A percentile compares a stretch with the other conserved stretches of the same genome.
phyloP scores from a whole-genome alignment of 805 yeast genomes.

The Ogataea philodendri region DNA sequence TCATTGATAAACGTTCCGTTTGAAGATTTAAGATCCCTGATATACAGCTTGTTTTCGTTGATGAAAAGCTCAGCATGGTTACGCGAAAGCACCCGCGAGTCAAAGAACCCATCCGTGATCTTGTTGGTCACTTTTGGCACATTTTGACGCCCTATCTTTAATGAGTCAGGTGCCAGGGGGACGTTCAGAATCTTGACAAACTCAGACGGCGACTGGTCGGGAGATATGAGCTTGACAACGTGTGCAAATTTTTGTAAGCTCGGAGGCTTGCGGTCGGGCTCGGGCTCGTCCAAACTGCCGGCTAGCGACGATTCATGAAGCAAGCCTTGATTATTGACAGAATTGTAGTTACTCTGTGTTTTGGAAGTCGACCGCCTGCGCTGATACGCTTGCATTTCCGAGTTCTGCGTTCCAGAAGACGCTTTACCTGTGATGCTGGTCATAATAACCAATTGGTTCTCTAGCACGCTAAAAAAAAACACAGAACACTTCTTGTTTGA shows the following conservation, averaged over 20 bases:
- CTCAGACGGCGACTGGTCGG: constrained; percentile 74
- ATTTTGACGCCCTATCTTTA: constrained; percentile 88
- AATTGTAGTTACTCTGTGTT: constrained; percentile 33
- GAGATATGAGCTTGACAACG: constrained; percentile 68
- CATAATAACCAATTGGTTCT: constrained; percentile 6
- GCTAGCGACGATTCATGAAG: constrained; percentile 13
- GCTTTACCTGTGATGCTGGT: constrained; percentile 14
- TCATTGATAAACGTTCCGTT: constrained; percentile 94
- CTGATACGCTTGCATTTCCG: constrained; percentile 14
- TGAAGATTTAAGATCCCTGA: constrained; percentile 84
- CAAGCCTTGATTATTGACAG: constrained; percentile 22
- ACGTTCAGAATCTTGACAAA: constrained; percentile 68
- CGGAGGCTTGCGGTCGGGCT: constrained; percentile 17
- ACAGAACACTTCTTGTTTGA: not conserved
- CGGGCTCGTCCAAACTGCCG: constrained; percentile 8
- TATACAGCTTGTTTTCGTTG: constrained; percentile 58
- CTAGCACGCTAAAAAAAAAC: not conserved
- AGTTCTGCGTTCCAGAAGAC: constrained; percentile 4
- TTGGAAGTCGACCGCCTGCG: constrained; percentile 36
- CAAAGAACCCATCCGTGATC: constrained; percentile 87
- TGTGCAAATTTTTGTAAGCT: constrained; percentile 41
- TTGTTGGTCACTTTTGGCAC: constrained; percentile 58
- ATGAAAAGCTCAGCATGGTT: constrained; percentile 91
- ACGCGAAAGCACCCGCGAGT: constrained; percentile 86
- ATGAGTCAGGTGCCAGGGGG: constrained; percentile 77